Evolutionary conservation across 306 rosid species (phyloP), one percentile per base, ranked within the genome.

Genomic region (Mucuna pruriens): DNA sequence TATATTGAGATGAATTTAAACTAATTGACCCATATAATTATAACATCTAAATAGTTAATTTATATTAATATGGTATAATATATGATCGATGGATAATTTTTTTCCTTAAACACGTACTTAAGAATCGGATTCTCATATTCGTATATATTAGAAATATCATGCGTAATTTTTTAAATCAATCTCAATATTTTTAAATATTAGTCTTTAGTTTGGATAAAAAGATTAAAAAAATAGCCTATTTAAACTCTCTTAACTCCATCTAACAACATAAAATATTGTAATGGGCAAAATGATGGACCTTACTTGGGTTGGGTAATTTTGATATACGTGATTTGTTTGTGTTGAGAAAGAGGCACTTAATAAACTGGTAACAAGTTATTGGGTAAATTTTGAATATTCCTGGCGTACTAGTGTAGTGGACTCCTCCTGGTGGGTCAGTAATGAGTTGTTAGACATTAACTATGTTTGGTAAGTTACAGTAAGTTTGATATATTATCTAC

Each of bases 391-490:
- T 71, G 72, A 71, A 70, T 80, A 23, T 58, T 70, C 20, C 9
- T 45, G 62, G 78, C 7, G 7, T 68, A 12, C 4, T 5, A n/a
- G n/a, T n/a, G n/a, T 29, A 39, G 20, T 23, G 57, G 22, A 52
- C 36, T 34, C 5, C 36, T 34, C 5, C 12, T 75, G 38, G 45
- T 42, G 71, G 79, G 45, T 62, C 13, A 46, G 84, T 48, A 71
- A 7, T 71, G 64, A 80, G 84, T 71, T 58, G 84, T 45, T 60
- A 79, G 39, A 71, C 44, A 80, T 42, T 80, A 71, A 80, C 76
- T 80, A 46, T 60, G 79, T 80, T 80, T 80, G 84, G 79, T 80
- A 80, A 12, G 57, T 70, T 60, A 71, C 78, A 55, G 84, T 33
- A 62, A 46, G 45, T 46, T 72, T 58, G 55, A 72, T 45, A 79